These are phyloP conservation scores for Yamadazyma olivae DNA, from an alignment of 805 yeast species.

Conservation along the genomic window DNA sequence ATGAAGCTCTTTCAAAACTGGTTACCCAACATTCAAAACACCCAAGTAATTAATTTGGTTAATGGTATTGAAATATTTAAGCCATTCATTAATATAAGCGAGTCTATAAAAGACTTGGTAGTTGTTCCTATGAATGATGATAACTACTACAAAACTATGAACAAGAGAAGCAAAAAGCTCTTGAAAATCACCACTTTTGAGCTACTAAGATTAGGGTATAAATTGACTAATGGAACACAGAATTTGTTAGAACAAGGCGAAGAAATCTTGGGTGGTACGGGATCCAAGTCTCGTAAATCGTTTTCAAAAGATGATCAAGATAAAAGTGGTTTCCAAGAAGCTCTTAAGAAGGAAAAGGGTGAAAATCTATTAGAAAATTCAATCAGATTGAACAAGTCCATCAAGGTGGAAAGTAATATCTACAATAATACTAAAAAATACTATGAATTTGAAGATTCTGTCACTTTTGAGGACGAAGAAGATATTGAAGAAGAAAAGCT, in stretches of 20 bases:
- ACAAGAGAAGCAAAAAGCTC: conserved; percentile 71
- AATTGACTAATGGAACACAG: conserved; percentile 86
- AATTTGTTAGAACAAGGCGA: conserved; percentile 76
- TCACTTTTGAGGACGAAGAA: conserved; percentile 17
- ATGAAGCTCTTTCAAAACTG: conserved; percentile 62
- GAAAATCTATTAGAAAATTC: conserved; percentile 10
- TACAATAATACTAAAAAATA: conserved; percentile 10
- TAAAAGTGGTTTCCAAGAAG: too few relatives aligned
- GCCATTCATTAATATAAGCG: conserved; percentile 72
- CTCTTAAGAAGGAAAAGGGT: conserved; percentile 5
- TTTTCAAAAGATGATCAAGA: background rate
- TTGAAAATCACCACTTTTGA: conserved; percentile 79
- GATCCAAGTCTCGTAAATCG: conserved; percentile 46
- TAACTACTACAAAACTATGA: conserved; percentile 61
- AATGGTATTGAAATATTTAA: conserved; percentile 83
- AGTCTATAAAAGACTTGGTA: conserved; percentile 72
- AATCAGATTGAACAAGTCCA: conserved; percentile 8
- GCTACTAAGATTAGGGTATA: conserved; percentile 75
- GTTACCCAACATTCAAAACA: conserved; percentile 84
- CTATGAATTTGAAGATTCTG: conserved; percentile 24
- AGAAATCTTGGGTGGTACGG: conserved; percentile 72
- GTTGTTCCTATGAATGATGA: conserved; percentile 67
- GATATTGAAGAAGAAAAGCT: conserved; percentile 29
- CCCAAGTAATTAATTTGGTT: conserved; percentile 76
- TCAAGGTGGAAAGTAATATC: conserved; percentile 6